phyloP scores from a whole-genome alignment of 306 rosid species.

The Ziziphus jujuba region DNA sequence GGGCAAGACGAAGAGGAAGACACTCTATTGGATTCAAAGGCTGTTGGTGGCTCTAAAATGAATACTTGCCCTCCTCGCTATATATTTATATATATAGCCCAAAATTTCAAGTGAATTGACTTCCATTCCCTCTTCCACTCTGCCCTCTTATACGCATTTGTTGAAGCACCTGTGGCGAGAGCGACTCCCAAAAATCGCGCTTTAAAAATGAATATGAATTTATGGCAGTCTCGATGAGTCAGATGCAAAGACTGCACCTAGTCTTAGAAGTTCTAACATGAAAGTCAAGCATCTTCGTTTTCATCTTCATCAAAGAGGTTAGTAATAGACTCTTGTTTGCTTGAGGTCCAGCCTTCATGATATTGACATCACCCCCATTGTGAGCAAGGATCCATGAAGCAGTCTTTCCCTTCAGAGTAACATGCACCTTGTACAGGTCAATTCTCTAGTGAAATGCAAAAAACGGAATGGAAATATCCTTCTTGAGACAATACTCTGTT shows the following conservation, averaged over 20 bases:
- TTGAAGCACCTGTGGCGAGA: conserved; percentile 25
- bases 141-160: too few relatives aligned
- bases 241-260: conserved; percentile 29
- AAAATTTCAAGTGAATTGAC: conserved; percentile 32
- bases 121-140: conserved; percentile 29
- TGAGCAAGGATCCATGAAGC: conserved; percentile 91
- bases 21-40: conserved; percentile 39
- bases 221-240: conserved; percentile 23
- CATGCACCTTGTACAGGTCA: conserved; percentile 70
- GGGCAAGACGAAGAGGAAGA: conserved; percentile 40
- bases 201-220: conserved; percentile 39
- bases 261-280: conserved; percentile 31
- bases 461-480: too few relatives aligned
- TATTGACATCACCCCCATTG: conserved; percentile 81
- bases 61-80: conserved; percentile 39
- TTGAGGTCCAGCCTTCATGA: conserved; percentile 68
- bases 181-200: conserved; percentile 31
- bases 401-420: conserved; percentile 68
- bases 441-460: too few relatives aligned
- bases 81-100: conserved; percentile 31
- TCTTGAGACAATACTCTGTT: too few relatives aligned
- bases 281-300: conserved; percentile 36
- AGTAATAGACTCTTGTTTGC: conserved; percentile 67
- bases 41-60: conserved; percentile 49
- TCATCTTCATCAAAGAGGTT: conserved; percentile 75